These are phyloP conservation scores for Asclepias syriaca DNA, from an alignment of 257 asterid genomes.

Conservation along the genomic window DNA sequence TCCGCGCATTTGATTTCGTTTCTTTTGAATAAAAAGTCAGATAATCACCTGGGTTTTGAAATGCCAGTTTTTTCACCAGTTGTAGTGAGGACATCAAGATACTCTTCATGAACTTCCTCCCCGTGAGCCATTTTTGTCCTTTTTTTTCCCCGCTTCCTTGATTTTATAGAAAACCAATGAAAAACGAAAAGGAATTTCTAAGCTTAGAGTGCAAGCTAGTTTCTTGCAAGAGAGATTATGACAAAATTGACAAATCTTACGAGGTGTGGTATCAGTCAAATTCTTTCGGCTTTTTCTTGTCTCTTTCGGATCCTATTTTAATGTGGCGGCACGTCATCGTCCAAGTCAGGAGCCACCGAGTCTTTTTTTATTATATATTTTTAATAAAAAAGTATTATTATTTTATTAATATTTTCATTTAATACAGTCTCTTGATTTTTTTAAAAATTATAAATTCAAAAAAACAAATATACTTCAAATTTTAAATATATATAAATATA, in stretches of 20 bases:
- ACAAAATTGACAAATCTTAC: background rate
- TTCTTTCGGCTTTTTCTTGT: background rate
- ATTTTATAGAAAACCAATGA: background rate
- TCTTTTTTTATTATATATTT: too few relatives aligned
- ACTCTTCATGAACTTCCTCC: slow-evolving; percentile 39
- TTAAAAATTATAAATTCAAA: too few relatives aligned
- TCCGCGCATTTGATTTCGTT: background rate
- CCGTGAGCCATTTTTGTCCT: slow-evolving; percentile 17
- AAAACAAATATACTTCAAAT: too few relatives aligned
- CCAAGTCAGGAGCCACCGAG: too few relatives aligned
- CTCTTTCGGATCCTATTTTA: background rate
- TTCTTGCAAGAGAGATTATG: background rate
- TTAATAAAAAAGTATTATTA: too few relatives aligned
- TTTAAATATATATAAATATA: too few relatives aligned
- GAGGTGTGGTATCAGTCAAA: too few relatives aligned
- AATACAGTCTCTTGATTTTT: too few relatives aligned
- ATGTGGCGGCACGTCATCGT: too few relatives aligned
- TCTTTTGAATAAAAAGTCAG: background rate
- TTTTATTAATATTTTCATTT: too few relatives aligned
- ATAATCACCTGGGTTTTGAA: slow-evolving; percentile 70
- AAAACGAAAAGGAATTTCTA: background rate
- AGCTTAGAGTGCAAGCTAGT: background rate
- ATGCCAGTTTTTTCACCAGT: slow-evolving; percentile 74
- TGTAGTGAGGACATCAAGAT: slow-evolving; percentile 68
- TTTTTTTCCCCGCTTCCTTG: background rate